phyloP scores from a whole-genome alignment of 2,329 filamentous ascomycete species.

The Xylaria sp. region DNA sequence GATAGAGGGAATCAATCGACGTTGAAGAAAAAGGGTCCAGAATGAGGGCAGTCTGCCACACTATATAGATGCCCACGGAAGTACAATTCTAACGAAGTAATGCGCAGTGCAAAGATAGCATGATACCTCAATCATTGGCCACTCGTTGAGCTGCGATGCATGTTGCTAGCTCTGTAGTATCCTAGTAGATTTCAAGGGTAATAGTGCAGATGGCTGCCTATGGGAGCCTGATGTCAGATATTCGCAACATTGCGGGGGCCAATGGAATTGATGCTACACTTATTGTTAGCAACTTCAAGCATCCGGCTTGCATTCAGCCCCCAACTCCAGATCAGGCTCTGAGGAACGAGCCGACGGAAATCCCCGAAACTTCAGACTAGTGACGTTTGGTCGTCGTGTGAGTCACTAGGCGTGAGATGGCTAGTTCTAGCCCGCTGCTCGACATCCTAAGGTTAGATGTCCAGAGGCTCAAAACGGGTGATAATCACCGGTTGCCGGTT shows the following conservation, averaged over 20 bases:
- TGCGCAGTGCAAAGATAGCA: not conserved
- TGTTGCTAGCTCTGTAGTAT: not conserved
- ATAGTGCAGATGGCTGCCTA: not conserved
- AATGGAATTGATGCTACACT: not conserved
- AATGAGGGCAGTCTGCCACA: not conserved
- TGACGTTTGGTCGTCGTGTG: not conserved
- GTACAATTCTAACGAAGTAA: not conserved
- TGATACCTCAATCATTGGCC: not conserved
- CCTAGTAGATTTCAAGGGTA: not conserved
- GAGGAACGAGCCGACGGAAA: not conserved
- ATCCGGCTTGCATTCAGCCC: not conserved
- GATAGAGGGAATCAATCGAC: too few relatives aligned
- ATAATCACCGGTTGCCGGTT: conserved; percentile 33
- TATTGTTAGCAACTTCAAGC: not conserved
- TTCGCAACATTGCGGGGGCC: not conserved
- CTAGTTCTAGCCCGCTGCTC: not conserved
- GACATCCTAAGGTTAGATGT: too few relatives aligned
- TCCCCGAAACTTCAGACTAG: not conserved
- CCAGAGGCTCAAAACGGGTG: conserved; percentile 11
- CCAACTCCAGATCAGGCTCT: not conserved
- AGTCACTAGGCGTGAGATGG: not conserved
- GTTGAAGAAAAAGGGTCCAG: not conserved
- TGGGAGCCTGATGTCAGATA: not conserved
- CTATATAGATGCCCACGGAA: not conserved
- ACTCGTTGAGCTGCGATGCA: not conserved